A percentile compares a stretch with the other conserved stretches of the same genome.
These are phyloP conservation scores for Suhomyces kunorum DNA, from an alignment of 1,139 yeast genomes.

Conservation along the genomic window DNA sequence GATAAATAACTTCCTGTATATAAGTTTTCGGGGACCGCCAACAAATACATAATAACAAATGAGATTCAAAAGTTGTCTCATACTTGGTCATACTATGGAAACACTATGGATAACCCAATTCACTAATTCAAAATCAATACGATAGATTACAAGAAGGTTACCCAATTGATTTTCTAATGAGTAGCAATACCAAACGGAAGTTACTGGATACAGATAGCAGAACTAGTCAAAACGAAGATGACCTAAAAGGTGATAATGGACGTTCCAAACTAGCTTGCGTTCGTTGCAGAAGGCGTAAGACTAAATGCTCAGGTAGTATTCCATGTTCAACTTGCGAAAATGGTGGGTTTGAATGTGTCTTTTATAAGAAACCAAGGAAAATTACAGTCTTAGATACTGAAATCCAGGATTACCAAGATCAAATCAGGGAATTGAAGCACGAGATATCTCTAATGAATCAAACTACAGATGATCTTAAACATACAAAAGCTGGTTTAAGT, in stretches of 20 bases:
- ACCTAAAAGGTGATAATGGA: not conserved
- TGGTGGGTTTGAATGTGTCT: conserved; percentile 24
- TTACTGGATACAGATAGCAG: not conserved
- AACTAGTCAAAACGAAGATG: not conserved
- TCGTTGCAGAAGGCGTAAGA: conserved; percentile 29
- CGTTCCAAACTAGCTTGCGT: conserved; percentile 24
- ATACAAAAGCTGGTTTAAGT: not conserved
- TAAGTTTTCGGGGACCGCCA: too few relatives aligned
- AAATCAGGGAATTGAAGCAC: conserved; percentile 17
- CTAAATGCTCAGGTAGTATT: conserved; percentile 28
- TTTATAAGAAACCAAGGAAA: conserved; percentile 25
- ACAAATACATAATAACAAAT: not conserved
- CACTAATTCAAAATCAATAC: too few relatives aligned
- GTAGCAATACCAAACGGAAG: not conserved
- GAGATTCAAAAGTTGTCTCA: not conserved
- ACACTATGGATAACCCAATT: not conserved
- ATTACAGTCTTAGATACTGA: conserved; percentile 26
- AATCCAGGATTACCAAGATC: conserved; percentile 22
- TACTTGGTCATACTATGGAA: not conserved
- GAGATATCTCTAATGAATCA: conserved; percentile 8
- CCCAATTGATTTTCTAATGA: not conserved
- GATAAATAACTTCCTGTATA: too few relatives aligned
- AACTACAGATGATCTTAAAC: not conserved
- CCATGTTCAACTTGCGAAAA: conserved; percentile 27
- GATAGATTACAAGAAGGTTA: not conserved